Base-by-base conservation (phyloP, 805 yeast genomes). In the Metschnikowia lunata region DNA sequence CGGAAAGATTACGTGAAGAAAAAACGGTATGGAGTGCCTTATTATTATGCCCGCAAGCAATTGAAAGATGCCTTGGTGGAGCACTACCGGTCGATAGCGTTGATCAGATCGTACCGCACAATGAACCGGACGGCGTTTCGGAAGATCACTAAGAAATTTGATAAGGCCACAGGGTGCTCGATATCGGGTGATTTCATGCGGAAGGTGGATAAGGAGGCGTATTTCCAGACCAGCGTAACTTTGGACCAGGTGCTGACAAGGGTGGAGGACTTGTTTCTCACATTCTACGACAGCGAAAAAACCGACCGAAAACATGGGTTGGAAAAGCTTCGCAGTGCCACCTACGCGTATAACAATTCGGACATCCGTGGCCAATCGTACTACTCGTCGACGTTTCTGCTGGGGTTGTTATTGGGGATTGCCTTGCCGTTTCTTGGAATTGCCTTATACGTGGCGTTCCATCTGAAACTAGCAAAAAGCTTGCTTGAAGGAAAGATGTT, bases 91-190 rank as follows among this genome's bases (percentile, higher is more conserved):
- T 78, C 85, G 8, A 67, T 88, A 49, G 86, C 85, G 47, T 71
- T 87, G 30, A 64, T 86, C 39, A 78, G 78, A 50, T 83, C 87
- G 0, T 93, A 82, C 61, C 74, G 87, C 51, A 71, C 82, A 38
- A 63, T 90, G 54, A 93, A 93, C 63, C 74, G 89, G 28, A 89
- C 96, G 0, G 99, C 95, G 0, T 80, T 90, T 56, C 76, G 96
- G 41, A 93, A 93, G 57, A 82, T 93, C 56, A 73, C 88, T 46
- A 93, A 93, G 59, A 93, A 93, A 62, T 90, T 80, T 60, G 99
- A 93, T 64, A 93, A 93, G 57, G 73, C 83, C 5, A 73, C 82
- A 2, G 59, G 68, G 10, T 67, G 78, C 8, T 53, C 67, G 1
- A 52, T 74, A 4, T 68, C 79, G 10, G 61, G 66, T 0, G 49